Percentiles rank a stretch among this genome's conserved stretches.
Conservation (phyloP, 1,284 basidiomycete species). For the Puccinia hordei region DNA sequence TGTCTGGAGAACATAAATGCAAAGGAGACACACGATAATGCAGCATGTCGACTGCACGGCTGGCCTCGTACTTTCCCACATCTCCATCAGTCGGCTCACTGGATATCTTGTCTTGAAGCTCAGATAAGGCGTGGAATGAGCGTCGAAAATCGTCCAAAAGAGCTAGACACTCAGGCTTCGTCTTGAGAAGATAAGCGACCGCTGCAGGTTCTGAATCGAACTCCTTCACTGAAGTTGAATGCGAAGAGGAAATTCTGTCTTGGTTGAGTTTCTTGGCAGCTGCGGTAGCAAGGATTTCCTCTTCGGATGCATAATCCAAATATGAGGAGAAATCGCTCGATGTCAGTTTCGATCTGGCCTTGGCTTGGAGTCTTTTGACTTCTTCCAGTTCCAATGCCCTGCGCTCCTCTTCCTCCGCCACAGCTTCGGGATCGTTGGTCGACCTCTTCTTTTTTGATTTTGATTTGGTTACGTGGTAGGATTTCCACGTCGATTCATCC, state of each 20-base stretch:
- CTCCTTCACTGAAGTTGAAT: conserved; percentile 17
- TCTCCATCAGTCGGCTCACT: conserved; percentile 22
- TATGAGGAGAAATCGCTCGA: conserved; percentile 36
- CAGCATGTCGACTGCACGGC: conserved; percentile 19
- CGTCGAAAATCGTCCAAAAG: conserved; percentile 38
- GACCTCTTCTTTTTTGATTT: conserved; percentile 54
- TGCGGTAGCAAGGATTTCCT: conserved; percentile 27
- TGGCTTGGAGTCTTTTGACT: conserved; percentile 47
- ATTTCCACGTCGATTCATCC: conserved; percentile 55
- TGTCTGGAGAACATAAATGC: neutral
- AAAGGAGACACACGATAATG: conserved; percentile 32
- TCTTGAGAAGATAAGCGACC: conserved; percentile 42
- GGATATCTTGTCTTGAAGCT: conserved; percentile 25
- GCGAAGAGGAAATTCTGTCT: neutral
- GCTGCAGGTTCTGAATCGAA: conserved; percentile 48
- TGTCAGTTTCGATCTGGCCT: conserved; percentile 33
- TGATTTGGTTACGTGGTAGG: conserved; percentile 38
- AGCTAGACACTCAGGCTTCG: conserved; percentile 42
- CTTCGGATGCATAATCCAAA: conserved; percentile 47
- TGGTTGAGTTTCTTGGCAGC: conserved; percentile 24
- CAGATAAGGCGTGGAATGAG: conserved; percentile 6
- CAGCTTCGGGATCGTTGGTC: conserved; percentile 54
- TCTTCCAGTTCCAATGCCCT: conserved; percentile 48
- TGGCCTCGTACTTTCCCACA: conserved; percentile 7
- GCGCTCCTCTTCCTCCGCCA: conserved; percentile 51